Percentiles rank a stretch among this genome's conserved stretches.
phyloP scores from a whole-genome alignment of 257 asterid genomes.

The Mentha longifolia region DNA sequence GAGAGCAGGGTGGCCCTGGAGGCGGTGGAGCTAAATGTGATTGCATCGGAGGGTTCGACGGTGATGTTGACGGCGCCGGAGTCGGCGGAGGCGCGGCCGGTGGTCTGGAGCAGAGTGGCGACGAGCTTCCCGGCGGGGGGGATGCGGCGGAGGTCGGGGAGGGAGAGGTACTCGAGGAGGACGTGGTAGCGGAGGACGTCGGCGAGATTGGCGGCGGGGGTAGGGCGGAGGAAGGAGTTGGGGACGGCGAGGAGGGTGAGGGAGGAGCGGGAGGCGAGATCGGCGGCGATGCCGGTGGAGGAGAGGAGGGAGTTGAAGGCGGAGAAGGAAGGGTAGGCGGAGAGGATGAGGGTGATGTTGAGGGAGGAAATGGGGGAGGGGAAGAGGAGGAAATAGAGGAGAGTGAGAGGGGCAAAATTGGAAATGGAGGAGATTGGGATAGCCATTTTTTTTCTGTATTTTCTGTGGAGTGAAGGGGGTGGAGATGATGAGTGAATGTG shows the following conservation, averaged over 20 bases:
- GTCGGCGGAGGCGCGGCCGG: constrained; percentile 66
- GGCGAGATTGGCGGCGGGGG: constrained; percentile 48
- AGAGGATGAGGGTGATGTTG: constrained; percentile 60
- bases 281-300: constrained; percentile 70
- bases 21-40: constrained; percentile 58
- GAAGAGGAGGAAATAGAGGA: constrained; percentile 51
- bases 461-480: constrained; percentile 33
- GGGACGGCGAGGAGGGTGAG: constrained; percentile 76
- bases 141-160: constrained; percentile 61
- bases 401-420: constrained; percentile 53
- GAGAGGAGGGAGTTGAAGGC: constrained; percentile 62
- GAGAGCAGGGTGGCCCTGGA: constrained; percentile 78
- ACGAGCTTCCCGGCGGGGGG: constrained; percentile 67
- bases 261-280: constrained; percentile 61
- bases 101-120: constrained; percentile 75
- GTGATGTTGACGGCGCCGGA: constrained; percentile 76
- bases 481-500: constrained; percentile 15
- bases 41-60: constrained; percentile 39
- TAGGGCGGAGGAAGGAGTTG: constrained; percentile 52
- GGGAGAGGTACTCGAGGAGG: constrained; percentile 74
- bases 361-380: constrained; percentile 47
- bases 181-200: constrained; percentile 89
- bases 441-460: constrained; percentile 57
- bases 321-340: constrained; percentile 64
- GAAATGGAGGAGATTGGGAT: constrained; percentile 41